Evolutionary conservation across 441 rosid species (phyloP), one percentile per base, ranked within the genome.

Genomic region (Erodium moschatum): DNA sequence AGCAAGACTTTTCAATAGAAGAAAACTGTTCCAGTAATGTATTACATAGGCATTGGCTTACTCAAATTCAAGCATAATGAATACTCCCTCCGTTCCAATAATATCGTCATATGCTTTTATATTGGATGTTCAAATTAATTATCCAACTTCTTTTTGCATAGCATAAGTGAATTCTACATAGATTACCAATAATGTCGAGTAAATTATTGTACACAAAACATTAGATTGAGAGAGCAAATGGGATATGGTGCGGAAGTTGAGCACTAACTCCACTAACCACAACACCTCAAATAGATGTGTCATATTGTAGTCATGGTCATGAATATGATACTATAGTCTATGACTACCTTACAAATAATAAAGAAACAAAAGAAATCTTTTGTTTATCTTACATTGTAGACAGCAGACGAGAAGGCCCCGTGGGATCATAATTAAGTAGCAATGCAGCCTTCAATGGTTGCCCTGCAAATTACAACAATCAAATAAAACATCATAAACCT

Each of bases 361-460:
- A 35, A 35, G 40, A 3, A 46, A 46, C 2, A 1, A 46, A 46
- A 46, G 52, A 46, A 46, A 46, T 10, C 5, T 46, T 46, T 0
- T 12, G 13, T 20, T 21, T 11, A 42, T 27, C 84, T 78, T 82
- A 90, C 98, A 90, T 82, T 44, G 89, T 86, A 61, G 97, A 92
- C 70, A 89, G 76, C 77, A 92, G 67, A 69, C 97, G 97, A 78
- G 92, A 86, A 12, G 97, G 96, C 44, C 80, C 88, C 24, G 83
- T 60, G 0, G 96, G 92, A 27, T 92, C 94, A 13, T 90, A 77
- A 73, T 89, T 89, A 70, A 90, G 78, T 50, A 92, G 84, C 75
- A 90, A 35, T 67, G 91, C 89, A 67, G 87, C 89, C 81, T 83
- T 87, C 80, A 90, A 74, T 3, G 94, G 94, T 67, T 76, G 75